These are phyloP conservation scores for Lactarius hatsudake DNA, from an alignment of 768 basidiomycete species.

Conservation along the genomic window DNA sequence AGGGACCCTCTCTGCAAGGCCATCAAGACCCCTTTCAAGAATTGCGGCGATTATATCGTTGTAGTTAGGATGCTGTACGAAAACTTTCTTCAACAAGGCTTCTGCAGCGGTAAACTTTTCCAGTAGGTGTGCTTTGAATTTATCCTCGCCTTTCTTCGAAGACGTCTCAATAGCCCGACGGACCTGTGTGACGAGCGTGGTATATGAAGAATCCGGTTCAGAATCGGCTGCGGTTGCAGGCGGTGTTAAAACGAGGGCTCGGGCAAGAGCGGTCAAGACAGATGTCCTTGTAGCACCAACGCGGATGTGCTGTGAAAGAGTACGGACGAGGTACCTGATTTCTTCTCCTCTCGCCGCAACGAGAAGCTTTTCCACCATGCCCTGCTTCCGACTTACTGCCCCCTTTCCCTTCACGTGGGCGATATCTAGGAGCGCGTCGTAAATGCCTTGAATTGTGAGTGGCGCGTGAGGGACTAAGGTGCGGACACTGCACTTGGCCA, in stretches of 20 bases:
- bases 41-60: conserved; percentile 63
- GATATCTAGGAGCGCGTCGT: conserved; percentile 65
- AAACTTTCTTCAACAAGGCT: conserved; percentile 63
- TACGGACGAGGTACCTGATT: conserved; percentile 76
- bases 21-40: conserved; percentile 57
- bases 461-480: conserved; percentile 73
- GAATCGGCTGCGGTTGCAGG: conserved; percentile 33
- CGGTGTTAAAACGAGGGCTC: conserved; percentile 67
- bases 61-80: conserved; percentile 76
- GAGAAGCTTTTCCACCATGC: conserved; percentile 76
- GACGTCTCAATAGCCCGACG: conserved; percentile 27
- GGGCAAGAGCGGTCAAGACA: conserved; percentile 74
- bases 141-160: conserved; percentile 36
- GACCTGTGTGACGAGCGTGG: conserved; percentile 34
- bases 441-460: conserved; percentile 61
- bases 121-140: conserved; percentile 38
- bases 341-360: conserved; percentile 86
- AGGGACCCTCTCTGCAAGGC: conserved; percentile 56
- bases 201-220: conserved; percentile 32
- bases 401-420: conserved; percentile 70
- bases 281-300: conserved; percentile 88
- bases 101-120: conserved; percentile 56
- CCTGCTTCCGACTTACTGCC: conserved; percentile 71
- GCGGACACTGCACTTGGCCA: conserved; percentile 72
- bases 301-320: conserved; percentile 69